Evolutionary conservation across 306 rosid genomes (phyloP).

Genomic region (Acacia crassicarpa): DNA sequence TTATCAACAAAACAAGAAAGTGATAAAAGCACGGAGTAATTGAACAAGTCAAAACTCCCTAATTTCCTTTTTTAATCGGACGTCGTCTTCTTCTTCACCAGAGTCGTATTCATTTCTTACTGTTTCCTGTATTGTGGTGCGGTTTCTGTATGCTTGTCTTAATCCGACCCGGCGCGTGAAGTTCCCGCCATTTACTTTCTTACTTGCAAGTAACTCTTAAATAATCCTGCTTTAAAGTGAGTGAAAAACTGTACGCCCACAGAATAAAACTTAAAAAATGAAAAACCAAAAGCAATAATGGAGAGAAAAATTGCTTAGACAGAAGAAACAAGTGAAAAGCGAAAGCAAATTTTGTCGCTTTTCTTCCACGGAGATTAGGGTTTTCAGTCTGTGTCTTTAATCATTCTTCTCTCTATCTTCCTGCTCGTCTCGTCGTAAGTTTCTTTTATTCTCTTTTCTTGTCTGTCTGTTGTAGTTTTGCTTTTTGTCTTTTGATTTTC

Average conservation of each 20-base stretch:
- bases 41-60: not conserved
- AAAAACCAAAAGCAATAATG: not conserved
- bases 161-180: not conserved
- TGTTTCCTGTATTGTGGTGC: not conserved
- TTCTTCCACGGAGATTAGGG: constrained; percentile 30
- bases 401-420: constrained; percentile 3
- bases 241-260: not conserved
- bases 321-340: not conserved
- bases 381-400: constrained; percentile 13
- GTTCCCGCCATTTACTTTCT: not conserved
- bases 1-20: not conserved
- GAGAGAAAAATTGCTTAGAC: not conserved
- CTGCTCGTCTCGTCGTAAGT: constrained; percentile 30
- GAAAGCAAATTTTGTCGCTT: not conserved
- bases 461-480: not conserved
- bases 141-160: not conserved
- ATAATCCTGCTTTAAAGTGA: not conserved
- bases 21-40: not conserved
- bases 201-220: not conserved
- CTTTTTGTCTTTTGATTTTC: constrained; percentile 5
- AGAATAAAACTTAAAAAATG: not conserved
- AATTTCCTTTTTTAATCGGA: not conserved
- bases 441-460: constrained; percentile 14
- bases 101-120: not conserved
- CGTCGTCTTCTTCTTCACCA: not conserved